Evolutionary conservation across 2,329 filamentous ascomycete species (phyloP).

Genomic region (Cladophialophora psammophila): DNA sequence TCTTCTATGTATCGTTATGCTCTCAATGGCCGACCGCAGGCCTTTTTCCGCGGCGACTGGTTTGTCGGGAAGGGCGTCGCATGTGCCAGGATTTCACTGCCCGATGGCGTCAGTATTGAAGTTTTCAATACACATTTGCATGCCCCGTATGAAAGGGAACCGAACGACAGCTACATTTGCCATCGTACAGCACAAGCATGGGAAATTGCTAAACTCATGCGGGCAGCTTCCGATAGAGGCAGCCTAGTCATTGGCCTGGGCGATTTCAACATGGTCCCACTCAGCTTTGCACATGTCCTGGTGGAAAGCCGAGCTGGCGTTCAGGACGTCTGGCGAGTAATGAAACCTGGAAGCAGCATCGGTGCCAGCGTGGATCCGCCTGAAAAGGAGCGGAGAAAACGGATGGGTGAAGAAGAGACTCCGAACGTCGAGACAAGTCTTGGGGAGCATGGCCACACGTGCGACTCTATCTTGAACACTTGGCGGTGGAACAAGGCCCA

Average conservation of each 20-base stretch:
- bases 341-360: conserved; percentile 84
- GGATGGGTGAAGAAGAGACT: conserved; percentile 50
- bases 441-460: conserved; percentile 81
- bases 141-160: conserved; percentile 82
- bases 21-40: conserved; percentile 91
- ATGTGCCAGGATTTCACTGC: conserved; percentile 69
- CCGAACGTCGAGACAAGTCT: conserved; percentile 83
- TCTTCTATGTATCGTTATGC: conserved; percentile 85
- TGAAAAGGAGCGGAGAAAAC: conserved; percentile 70
- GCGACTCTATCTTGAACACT: conserved; percentile 84
- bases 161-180: conserved; percentile 83
- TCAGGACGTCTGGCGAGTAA: conserved; percentile 80
- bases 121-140: conserved; percentile 95
- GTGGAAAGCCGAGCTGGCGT: conserved; percentile 80
- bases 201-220: conserved; percentile 90
- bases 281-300: conserved; percentile 82
- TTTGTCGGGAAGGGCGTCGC: conserved; percentile 95
- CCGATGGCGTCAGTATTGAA: conserved; percentile 65
- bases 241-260: conserved; percentile 86
- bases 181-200: conserved; percentile 93
- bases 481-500: conserved; percentile 85
- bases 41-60: conserved; percentile 92
- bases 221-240: conserved; percentile 78
- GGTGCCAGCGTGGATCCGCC: conserved; percentile 72
- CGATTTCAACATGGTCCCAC: conserved; percentile 96